Percentiles rank a stretch among this genome's conserved stretches.
Conservation (phyloP, 202 grass and related monocot genomes). For the Dendrocalamus latiflorus region DNA sequence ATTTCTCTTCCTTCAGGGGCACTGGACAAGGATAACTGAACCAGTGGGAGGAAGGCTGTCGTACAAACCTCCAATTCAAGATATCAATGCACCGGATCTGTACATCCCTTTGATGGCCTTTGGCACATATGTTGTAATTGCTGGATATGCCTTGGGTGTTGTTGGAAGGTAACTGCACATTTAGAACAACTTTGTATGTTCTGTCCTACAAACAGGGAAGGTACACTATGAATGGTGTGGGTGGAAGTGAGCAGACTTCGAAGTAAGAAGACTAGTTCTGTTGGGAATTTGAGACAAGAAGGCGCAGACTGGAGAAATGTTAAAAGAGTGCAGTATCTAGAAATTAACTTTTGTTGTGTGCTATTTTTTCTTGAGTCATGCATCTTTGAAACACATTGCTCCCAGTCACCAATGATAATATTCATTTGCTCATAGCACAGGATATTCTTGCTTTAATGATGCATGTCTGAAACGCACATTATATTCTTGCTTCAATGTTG, state of each 20-base stretch:
- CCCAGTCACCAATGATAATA: not conserved
- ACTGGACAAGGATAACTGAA: slow-evolving; percentile 71
- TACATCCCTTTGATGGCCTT: slow-evolving; percentile 72
- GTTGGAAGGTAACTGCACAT: slow-evolving; percentile 34
- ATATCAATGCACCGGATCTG: slow-evolving; percentile 62
- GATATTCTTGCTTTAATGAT: not conserved
- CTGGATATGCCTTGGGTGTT: slow-evolving; percentile 52
- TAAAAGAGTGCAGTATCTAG: not conserved
- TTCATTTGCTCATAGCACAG: not conserved
- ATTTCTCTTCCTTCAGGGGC: slow-evolving; percentile 36
- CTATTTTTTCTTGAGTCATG: not conserved
- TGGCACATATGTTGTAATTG: slow-evolving; percentile 54
- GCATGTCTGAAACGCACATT: not conserved
- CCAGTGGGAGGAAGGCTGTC: slow-evolving; percentile 59
- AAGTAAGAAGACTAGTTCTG: not conserved
- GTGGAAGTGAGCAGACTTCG: not conserved
- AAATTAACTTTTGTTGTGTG: not conserved
- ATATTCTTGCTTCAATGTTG: not conserved
- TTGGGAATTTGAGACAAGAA: not conserved
- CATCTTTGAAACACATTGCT: not conserved
- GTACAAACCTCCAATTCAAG: slow-evolving; percentile 64
- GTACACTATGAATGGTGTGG: not conserved
- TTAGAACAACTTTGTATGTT: not conserved
- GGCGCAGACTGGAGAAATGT: not conserved
- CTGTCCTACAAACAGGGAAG: not conserved